Base-by-base conservation (phyloP, 169 alveolate genomes). In the Neospora caninum region DNA sequence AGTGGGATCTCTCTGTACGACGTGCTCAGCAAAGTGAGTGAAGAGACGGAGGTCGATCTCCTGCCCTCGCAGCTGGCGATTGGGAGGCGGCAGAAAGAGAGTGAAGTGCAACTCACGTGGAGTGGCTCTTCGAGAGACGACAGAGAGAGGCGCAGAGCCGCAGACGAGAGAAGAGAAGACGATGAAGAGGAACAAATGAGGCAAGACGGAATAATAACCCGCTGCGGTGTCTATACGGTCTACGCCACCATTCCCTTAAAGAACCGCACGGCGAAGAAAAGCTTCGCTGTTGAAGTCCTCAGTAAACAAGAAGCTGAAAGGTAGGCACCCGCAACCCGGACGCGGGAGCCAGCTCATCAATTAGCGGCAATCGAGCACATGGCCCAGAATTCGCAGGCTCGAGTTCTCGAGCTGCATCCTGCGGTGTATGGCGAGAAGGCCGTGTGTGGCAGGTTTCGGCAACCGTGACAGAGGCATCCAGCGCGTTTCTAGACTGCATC, bases 301-400 rank as follows among this genome's bases (percentile, higher is more conserved):
- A 82, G 89, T 69, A 82, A 82, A 49, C 89, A 82, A 41, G 89
- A 82, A 82, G 41, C 41, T 2, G 67, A n/a, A 36, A n/a, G 84
- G 84, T 73, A 73, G 45, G 84, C 16, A 29, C 36, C 80, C 80
- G n/a, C 27, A 49, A 69, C 25, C 16, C n/a, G 80, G 80, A 69
- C 9, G 18, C 80, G 13, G 80, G 9, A 18, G 38, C 18, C 80
- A n/a, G 38, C 18, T 31, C 80, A 0, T 27, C 38, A 69, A 27
- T 13, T 31, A 18, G 80, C 2, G 38, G 38, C 18, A 69, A 13
- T 13, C 0, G 4, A 49, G 18, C 9, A 1, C 58, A 49, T 22
- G 58, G 10, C 58, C n/a, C n/a, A n/a, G n/a, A n/a, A n/a, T n/a
- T n/a, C n/a, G n/a, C n/a, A 22, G 18, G 18, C 58, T 49, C 58